phyloP scores from a whole-genome alignment of 192 early-diverging fungal species.

The Mortierella alpina region DNA sequence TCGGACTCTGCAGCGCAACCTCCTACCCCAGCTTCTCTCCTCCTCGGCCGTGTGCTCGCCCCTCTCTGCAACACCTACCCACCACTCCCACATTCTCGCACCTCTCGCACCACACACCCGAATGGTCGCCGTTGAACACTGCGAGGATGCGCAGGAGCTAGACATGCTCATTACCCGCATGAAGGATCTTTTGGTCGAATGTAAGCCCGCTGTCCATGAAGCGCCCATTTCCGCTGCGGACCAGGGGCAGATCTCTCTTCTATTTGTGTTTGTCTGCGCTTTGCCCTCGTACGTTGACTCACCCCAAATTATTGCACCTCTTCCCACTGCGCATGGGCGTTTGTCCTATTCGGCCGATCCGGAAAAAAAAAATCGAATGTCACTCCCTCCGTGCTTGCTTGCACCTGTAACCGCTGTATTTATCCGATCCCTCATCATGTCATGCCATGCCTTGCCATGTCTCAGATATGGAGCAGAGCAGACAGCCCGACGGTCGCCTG shows the following conservation, averaged over 20 bases:
- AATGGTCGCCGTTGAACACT: constrained; percentile 19
- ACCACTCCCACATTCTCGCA: no score
- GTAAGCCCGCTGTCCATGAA: constrained; percentile 23
- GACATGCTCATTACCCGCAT: constrained; percentile 56
- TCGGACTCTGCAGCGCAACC: no score
- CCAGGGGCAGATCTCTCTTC: background rate
- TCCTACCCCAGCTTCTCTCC: no score
- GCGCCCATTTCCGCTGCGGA: background rate
- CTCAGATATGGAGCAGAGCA: constrained; percentile 59
- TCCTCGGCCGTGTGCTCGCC: no score
- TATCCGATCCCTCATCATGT: background rate
- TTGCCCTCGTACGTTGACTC: constrained; percentile 27
- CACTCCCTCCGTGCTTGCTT: background rate
- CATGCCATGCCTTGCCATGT: background rate
- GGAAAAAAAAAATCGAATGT: constrained; percentile 16
- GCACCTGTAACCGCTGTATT: background rate
- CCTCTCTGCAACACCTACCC: no score
- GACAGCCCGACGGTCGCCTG: constrained; percentile 42
- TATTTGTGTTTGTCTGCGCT: background rate
- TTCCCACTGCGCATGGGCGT: constrained; percentile 28
- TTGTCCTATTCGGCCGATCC: constrained; percentile 19
- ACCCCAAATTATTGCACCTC: constrained; percentile 17
- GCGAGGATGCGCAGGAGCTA: constrained; percentile 54
- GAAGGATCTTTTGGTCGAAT: constrained; percentile 59
- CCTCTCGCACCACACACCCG: background rate